Evolutionary conservation across 2,329 filamentous ascomycete species (phyloP), one percentile per base, ranked within the genome.

Genomic region (Pseudocercospora macadamiae): DNA sequence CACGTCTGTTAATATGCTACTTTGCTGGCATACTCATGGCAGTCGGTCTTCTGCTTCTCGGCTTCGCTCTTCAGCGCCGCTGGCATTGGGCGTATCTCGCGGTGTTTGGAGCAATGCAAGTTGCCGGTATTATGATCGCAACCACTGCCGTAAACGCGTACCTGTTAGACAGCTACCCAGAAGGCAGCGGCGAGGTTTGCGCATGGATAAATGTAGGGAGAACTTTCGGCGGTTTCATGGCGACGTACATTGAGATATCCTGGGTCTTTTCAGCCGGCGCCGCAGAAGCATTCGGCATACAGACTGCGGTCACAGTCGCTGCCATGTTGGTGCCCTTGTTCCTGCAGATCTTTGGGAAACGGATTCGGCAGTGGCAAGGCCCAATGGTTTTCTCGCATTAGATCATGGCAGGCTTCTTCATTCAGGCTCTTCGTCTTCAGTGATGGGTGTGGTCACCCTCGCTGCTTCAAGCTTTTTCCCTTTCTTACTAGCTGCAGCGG

Each of bases 101-200:
- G 25, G 69, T 80, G 6, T 76, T 69, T 5, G 85, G 83, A 81
- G 83, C 81, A 0, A 68, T 84, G 10, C 83, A 84, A 60, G 79
- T 80, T 4, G 83, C 83, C 62, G 82, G 82, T 1, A 78, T 83
- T 68, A 85, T 83, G 80, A 77, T 82, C 57, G 77, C 76, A 1
- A 83, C 82, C 0, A 80, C 82, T 3, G 80, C 79, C 1, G 70
- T 83, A 25, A 80, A 77, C 58, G 78, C 79, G 6, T 85, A 84
- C 66, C 75, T 76, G 25, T 77, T 85, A 6, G 82, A 85, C 70
- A 75, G 74, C 62, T 85, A 84, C 68, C 82, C 82, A 0, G 78
- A 83, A 67, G 81, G 79, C 2, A 78, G 76, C n/a, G 82, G 81
- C 3, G 82, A 83, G 65, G 81, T 83, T 2, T 77, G 77, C 5